phyloP scores from a whole-genome alignment of 345 rosid species.

The Lepidium africanum region DNA sequence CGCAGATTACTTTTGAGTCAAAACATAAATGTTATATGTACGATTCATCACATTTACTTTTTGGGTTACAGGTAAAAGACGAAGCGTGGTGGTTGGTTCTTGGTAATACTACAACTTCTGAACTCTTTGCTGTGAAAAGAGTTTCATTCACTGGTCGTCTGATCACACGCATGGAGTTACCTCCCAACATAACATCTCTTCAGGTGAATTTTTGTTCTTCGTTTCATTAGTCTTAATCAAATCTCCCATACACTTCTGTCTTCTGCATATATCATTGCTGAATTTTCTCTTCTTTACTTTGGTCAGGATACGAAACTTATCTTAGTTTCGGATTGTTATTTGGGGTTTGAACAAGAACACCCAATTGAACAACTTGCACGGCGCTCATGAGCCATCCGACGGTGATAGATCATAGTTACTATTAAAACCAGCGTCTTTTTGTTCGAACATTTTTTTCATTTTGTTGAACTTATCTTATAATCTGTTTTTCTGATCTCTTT shows the following conservation, averaged over 20 bases:
- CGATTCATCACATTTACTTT: conserved; percentile 4
- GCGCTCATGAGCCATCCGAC: conserved; percentile 17
- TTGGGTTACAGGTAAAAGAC: conserved; percentile 53
- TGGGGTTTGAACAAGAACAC: conserved; percentile 81
- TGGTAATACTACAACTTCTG: conserved; percentile 58
- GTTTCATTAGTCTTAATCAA: not conserved
- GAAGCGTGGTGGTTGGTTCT: conserved; percentile 99
- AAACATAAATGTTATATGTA: not conserved
- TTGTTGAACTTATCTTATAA: not conserved
- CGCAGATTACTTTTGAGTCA: not conserved
- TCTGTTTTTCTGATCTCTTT: not conserved
- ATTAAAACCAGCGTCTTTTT: not conserved
- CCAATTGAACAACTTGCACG: conserved; percentile 45
- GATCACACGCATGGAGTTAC: conserved; percentile 68
- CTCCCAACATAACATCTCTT: conserved; percentile 39
- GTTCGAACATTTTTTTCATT: not conserved
- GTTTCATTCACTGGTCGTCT: conserved; percentile 64
- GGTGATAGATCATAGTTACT: not conserved
- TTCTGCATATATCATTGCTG: not conserved
- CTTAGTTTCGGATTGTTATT: conserved; percentile 83
- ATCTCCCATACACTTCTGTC: not conserved
- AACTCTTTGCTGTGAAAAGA: conserved; percentile 82
- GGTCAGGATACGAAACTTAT: conserved; percentile 66
- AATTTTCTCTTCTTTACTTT: not conserved
- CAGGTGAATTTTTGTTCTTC: conserved; percentile 38